Base-by-base conservation (phyloP, 768 basidiomycete genomes). In the Cystobasidium onofrii region DNA sequence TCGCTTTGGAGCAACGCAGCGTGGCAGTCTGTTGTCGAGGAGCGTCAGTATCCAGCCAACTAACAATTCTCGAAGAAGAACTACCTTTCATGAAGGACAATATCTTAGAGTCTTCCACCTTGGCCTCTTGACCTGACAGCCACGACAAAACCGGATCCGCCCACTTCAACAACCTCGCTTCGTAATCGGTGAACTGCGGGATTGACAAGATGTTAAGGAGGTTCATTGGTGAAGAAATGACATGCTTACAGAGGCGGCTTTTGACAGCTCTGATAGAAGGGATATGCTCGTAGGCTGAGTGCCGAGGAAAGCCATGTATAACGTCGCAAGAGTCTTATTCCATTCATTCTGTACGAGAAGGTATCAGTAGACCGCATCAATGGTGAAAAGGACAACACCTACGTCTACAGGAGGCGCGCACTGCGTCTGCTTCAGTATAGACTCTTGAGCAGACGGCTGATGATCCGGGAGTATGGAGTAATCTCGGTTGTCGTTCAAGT, bases 401-500 rank as follows among this genome's bases (percentile, higher is more conserved):
- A 60, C 57, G 23, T 60, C 27, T 12, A 86, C 27, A 9, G 83
- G 82, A 64, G 85, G 87, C 63, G 91, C 87, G 10, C 91, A 81
- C 23, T 86, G 80, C 0, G 88, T 91, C 78, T 91, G 90, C 64
- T 87, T 82, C 76, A 88, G 84, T 70, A 92, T 84, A 4, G 85
- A 81, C 12, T 83, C 79, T 25, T 82, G 83, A 41, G 79, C 80
- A 50, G 79, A 82, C 0, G 90, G 89, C 77, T 94, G 92, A 77
- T 90, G 90, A 80, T 88, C 88, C 7, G 89, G 86, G 29, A 94
- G 81, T 60, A 92, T 87, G 44, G 84, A 84, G 77, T 89, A 88
- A 81, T 95, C 92, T 9, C 92, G 88, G 80, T 95, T 94, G 80
- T 95, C 92, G 70, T 88, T 84, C 76, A 92, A 89, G 13, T 31